Evolutionary conservation across 148 eudicot species (phyloP), one percentile per base, ranked within the genome.

Genomic region (Diospyros kaki): DNA sequence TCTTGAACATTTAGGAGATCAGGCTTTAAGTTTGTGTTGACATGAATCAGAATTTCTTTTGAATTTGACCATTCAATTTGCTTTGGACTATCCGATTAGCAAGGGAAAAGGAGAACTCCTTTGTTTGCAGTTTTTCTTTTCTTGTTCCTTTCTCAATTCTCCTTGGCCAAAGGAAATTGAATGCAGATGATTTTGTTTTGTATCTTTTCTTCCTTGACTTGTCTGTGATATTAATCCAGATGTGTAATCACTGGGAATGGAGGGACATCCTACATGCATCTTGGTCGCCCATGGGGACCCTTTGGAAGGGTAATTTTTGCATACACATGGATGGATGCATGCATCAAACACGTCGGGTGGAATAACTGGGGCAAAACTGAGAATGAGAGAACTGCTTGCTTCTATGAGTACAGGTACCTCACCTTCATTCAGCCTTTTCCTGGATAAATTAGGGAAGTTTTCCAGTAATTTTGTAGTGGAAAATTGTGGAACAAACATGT

Each of bases 251-350:
- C 98, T 41, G 97, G 98, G 68, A 89, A 84, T 75, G 98, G 98
- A 58, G 85, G 78, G 66, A 69, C 89, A 67, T 76, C 86, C 63
- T 95, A 90, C 68, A 65, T 89, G 6, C 73, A 86, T 84, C 98
- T 95, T 61, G 98, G 98, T 73, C 90, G 98, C 41, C 98, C 98
- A 64, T 95, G 98, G 98, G 98, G 98, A 58, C 97, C 97, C 18
- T 95, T 89, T 80, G 97, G 96, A 75, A 85, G 97, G 77, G 98
- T 95, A 74, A 93, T 94, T 38, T 94, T 83, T 77, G 98, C 95
- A 13, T 90, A 91, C 80, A 88, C 93, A n/a, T 86, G 88, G 76
- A 91, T 94, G 93, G 98, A 94, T 83, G 88, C 88, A 62, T 94
- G 98, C 62, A 65, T 95, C 66, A 85, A 77, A 73, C 87, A 88